Conservation (phyloP, 176 grass and related monocot species). For the Phyllostachys edulis region DNA sequence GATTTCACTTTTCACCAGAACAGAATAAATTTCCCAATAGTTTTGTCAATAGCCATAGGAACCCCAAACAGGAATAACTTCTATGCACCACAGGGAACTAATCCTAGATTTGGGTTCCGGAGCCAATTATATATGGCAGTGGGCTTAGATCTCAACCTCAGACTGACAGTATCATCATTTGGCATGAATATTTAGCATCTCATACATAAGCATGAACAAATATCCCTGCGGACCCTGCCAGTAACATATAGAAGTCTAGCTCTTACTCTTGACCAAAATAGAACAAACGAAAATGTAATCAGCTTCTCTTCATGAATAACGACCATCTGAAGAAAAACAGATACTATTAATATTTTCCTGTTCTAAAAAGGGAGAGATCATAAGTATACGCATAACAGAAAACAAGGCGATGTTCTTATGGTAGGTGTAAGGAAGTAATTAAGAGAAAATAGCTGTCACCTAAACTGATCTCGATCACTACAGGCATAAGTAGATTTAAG, state of each 20-base stretch:
- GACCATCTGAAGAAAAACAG: neutral
- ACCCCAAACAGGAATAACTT: neutral
- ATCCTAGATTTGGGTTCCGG: neutral
- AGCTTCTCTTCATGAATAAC: neutral
- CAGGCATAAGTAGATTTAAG: neutral
- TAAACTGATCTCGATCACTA: neutral
- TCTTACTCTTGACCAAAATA: neutral
- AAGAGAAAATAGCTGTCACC: slow-evolving; percentile 9
- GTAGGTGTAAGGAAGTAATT: neutral
- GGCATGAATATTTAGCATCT: neutral
- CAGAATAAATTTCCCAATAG: neutral
- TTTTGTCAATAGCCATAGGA: neutral
- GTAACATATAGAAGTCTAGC: neutral
- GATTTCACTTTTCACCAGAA: neutral
- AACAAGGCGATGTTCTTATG: neutral
- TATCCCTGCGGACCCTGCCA: neutral
- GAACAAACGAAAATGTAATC: neutral
- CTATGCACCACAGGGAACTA: neutral
- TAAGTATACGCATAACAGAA: neutral
- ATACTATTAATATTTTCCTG: neutral
- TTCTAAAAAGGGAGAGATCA: neutral
- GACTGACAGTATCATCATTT: neutral
- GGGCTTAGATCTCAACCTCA: slow-evolving; percentile 14
- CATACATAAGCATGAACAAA: neutral
- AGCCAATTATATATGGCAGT: neutral